Percentiles rank a stretch among this genome's conserved stretches.
phyloP scores from a whole-genome alignment of 345 rosid species.

The Eucalyptus leucophloia region DNA sequence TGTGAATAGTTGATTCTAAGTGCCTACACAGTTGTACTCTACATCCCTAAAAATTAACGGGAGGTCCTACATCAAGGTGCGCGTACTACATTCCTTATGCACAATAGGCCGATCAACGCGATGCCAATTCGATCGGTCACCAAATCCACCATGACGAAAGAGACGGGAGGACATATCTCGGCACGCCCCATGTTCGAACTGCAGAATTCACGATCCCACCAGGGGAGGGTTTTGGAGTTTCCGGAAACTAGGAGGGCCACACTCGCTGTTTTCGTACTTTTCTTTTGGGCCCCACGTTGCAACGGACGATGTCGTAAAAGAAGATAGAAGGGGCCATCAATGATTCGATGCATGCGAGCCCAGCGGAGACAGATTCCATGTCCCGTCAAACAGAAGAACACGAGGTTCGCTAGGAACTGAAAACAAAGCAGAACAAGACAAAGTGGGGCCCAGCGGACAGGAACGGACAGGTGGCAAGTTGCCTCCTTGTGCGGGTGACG shows the following conservation, averaged over 20 bases:
- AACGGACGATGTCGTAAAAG: not conserved
- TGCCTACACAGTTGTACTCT: fast-evolving
- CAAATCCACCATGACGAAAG: not conserved
- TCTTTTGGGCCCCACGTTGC: not conserved
- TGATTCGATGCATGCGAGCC: not conserved
- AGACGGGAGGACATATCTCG: not conserved
- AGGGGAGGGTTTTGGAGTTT: not conserved
- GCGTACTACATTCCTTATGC: not conserved
- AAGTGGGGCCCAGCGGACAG: not conserved
- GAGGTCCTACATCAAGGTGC: fast-evolving
- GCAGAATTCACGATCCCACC: not conserved
- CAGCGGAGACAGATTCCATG: not conserved
- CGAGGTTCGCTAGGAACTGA: not conserved
- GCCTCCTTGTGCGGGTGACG: not conserved
- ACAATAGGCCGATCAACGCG: not conserved
- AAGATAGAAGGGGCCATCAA: not conserved
- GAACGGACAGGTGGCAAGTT: not conserved
- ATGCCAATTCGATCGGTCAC: not conserved
- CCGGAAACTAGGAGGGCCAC: not conserved
- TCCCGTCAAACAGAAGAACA: not conserved
- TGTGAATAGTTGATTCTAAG: fast-evolving
- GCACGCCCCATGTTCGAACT: not conserved
- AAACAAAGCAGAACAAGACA: not conserved
- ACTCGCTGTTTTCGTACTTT: not conserved
- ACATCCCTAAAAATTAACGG: not conserved